These are phyloP conservation scores for Solanum hybrid DNA, from an alignment of 305 asterid genomes.

Conservation along the genomic window DNA sequence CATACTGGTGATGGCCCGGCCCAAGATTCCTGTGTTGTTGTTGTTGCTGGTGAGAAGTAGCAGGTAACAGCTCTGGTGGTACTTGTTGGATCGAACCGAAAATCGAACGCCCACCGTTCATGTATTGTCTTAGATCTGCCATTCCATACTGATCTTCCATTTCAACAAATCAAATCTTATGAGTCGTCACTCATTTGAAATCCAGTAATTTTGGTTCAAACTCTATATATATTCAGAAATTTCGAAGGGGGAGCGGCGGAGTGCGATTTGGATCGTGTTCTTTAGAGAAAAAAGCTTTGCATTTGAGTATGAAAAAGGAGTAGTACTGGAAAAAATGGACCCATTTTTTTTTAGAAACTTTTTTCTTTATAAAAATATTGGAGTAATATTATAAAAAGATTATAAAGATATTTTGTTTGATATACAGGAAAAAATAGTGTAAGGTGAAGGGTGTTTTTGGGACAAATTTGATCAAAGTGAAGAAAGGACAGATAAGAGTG, in stretches of 20 bases:
- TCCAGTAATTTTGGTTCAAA: background rate
- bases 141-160: slow-evolving; percentile 43
- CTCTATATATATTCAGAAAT: background rate
- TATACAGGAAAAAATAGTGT: background rate
- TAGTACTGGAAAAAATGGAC: background rate
- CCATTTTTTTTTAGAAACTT: background rate
- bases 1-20: slow-evolving; percentile 26
- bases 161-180: background rate
- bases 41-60: slow-evolving; percentile 7
- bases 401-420: background rate
- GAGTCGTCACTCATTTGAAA: background rate
- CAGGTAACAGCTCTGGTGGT: slow-evolving; percentile 24
- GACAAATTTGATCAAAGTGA: background rate
- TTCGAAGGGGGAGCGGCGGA: background rate
- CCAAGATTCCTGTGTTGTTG: slow-evolving; percentile 5
- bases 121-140: slow-evolving; percentile 33
- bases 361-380: background rate
- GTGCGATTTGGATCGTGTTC: background rate
- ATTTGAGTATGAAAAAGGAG: background rate
- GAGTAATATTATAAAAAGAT: background rate
- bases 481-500: background rate
- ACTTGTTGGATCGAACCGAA: slow-evolving; percentile 12
- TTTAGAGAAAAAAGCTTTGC: background rate
- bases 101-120: slow-evolving; percentile 19
- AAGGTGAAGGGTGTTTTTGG: background rate